Percentiles rank a stretch among this genome's conserved stretches.
These are phyloP conservation scores for Claviceps citrina DNA, from an alignment of 2,329 filamentous ascomycete genomes.

Conservation along the genomic window DNA sequence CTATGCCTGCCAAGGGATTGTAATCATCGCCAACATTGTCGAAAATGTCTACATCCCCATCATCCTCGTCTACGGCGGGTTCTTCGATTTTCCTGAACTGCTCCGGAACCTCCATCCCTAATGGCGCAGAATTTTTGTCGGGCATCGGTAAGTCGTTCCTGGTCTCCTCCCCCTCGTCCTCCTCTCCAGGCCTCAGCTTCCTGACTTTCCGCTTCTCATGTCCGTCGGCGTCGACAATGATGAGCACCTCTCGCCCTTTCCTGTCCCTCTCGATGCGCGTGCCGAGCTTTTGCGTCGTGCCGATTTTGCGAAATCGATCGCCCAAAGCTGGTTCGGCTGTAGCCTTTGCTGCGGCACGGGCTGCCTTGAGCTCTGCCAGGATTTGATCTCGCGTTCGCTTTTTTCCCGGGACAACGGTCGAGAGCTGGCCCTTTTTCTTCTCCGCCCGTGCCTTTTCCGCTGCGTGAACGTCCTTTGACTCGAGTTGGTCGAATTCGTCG, in stretches of 20 bases:
- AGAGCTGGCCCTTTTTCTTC: constrained; percentile 47
- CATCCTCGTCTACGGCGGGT: constrained; percentile 27
- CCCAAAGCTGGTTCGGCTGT: constrained; percentile 37
- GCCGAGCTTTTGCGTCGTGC: constrained; percentile 34
- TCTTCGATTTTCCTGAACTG: constrained; percentile 33
- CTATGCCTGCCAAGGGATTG: constrained; percentile 47
- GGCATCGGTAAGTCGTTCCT: constrained; percentile 33
- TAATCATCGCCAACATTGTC: constrained; percentile 52
- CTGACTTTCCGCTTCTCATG: constrained; percentile 51
- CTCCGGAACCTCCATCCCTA: constrained; percentile 53
- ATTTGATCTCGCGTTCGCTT: constrained; percentile 53
- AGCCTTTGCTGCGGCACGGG: constrained; percentile 43
- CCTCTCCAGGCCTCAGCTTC: constrained; percentile 27
- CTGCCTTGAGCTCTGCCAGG: constrained; percentile 49
- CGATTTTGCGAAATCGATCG: constrained; percentile 50
- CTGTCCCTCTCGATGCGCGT: constrained; percentile 45
- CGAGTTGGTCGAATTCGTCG: constrained; percentile 47
- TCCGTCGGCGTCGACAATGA: constrained; percentile 50
- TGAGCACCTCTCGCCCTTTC: constrained; percentile 47
- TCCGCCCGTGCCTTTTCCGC: constrained; percentile 33
- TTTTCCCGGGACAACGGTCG: constrained; percentile 38
- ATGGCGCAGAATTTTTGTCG: constrained; percentile 38
- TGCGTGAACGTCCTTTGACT: constrained; percentile 37
- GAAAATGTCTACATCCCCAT: constrained; percentile 49
- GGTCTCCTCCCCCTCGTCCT: constrained; percentile 21